A percentile compares a stretch with the other conserved stretches of the same genome.
phyloP scores from a whole-genome alignment of 805 yeast species.

The Ogataea chonburiensis region DNA sequence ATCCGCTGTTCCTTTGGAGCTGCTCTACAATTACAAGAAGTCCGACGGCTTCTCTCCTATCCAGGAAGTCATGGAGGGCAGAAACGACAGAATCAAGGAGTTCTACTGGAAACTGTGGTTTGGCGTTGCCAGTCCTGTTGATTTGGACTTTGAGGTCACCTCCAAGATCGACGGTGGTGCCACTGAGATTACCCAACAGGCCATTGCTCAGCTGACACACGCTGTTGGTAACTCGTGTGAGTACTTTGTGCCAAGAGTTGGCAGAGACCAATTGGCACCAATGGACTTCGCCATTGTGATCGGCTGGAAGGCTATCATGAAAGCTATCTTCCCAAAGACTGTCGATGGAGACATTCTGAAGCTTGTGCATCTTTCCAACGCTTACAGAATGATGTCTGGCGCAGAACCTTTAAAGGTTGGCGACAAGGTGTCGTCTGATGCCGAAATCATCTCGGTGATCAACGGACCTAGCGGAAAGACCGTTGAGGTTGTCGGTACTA shows the following conservation, averaged over 20 bases:
- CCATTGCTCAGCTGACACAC: constrained; percentile 88
- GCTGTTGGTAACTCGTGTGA: constrained; percentile 97
- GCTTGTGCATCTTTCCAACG: constrained; percentile 92
- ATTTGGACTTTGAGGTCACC: constrained; percentile 70
- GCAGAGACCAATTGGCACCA: constrained; percentile 85
- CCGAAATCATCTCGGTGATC: constrained; percentile 82
- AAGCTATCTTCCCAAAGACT: constrained; percentile 94
- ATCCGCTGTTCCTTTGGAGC: constrained; percentile 68
- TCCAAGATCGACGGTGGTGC: constrained; percentile 69
- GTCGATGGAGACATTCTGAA: constrained; percentile 96
- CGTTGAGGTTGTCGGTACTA: constrained; percentile 91
- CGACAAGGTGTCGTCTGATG: constrained; percentile 78
- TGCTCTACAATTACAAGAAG: constrained; percentile 77
- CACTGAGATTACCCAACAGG: constrained; percentile 66
- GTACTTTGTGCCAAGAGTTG: constrained; percentile 87
- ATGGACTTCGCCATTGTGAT: constrained; percentile 99
- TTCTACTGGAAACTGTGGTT: constrained; percentile 99
- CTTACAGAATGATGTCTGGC: constrained; percentile 90
- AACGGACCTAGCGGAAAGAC: constrained; percentile 92
- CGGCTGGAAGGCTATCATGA: constrained; percentile 98
- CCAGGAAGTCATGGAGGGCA: constrained; percentile 81
- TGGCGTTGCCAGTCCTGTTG: constrained; percentile 57
- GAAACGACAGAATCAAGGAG: constrained; percentile 90
- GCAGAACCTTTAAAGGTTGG: constrained; percentile 87
- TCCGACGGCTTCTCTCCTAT: constrained; percentile 95